Percentiles rank a stretch among this genome's conserved stretches.
Evolutionary conservation across 2,329 filamentous ascomycete genomes (phyloP).

Genomic region (Penicillium sp.): DNA sequence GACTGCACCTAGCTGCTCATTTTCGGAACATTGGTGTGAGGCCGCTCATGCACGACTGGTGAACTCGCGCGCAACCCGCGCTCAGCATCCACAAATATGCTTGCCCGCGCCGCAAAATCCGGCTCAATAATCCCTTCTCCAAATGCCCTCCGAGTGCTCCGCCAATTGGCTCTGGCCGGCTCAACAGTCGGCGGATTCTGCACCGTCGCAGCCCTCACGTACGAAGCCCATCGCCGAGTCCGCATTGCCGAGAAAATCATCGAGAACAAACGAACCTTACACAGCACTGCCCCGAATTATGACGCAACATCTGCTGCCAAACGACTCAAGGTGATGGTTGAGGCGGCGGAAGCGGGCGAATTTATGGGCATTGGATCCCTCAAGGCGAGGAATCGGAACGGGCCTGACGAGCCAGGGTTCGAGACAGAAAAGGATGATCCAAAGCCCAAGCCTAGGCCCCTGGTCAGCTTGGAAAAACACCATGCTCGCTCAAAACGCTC

Average conservation of each 20-base stretch:
- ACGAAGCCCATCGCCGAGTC: conserved; percentile 37
- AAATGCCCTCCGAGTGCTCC: conserved; percentile 38
- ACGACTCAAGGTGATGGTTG: conserved; percentile 36
- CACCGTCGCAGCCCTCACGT: conserved; percentile 35
- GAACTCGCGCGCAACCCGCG: conserved; percentile 21
- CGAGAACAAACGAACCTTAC: conserved; percentile 38
- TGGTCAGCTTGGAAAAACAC: conserved; percentile 1
- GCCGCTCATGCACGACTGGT: conserved; percentile 16
- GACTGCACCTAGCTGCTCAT: not conserved
- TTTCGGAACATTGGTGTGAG: not conserved
- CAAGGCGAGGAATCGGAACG: conserved; percentile 21
- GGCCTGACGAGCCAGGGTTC: conserved; percentile 1
- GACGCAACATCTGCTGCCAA: conserved; percentile 33
- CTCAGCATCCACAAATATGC: conserved; percentile 24
- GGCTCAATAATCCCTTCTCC: conserved; percentile 35
- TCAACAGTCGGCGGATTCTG: conserved; percentile 36
- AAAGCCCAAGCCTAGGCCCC: conserved; percentile 1
- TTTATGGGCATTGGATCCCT: conserved; percentile 34
- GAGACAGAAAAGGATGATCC: not conserved
- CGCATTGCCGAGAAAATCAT: conserved; percentile 36
- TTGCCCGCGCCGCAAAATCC: conserved; percentile 25
- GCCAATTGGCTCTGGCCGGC: conserved; percentile 28
- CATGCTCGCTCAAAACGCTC: conserved; percentile 1
- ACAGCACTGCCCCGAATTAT: conserved; percentile 36
- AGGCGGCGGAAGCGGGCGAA: conserved; percentile 38